These are phyloP conservation scores for Quercus lobata DNA, from an alignment of 331 rosid genomes.

Conservation along the genomic window DNA sequence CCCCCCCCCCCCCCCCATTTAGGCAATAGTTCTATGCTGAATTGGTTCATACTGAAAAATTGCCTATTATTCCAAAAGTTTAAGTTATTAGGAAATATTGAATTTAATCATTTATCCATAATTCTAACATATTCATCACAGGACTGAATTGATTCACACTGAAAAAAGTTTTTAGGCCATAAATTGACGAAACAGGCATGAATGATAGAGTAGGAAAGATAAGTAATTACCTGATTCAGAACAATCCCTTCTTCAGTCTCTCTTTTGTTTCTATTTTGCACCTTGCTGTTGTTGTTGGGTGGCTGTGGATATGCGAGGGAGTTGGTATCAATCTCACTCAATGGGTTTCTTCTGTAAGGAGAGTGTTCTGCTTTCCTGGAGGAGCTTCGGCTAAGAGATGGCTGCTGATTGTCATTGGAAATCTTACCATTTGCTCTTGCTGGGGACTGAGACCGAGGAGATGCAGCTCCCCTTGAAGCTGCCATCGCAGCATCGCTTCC, in stretches of 20 bases:
- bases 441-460: slow-evolving; percentile 77
- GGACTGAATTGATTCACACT: too few relatives aligned
- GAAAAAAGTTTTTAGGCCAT: background rate
- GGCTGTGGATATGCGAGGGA: slow-evolving; percentile 41
- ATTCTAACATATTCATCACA: too few relatives aligned
- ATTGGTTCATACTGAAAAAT: too few relatives aligned
- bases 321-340: slow-evolving; percentile 67
- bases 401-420: slow-evolving; percentile 40
- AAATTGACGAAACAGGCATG: too few relatives aligned
- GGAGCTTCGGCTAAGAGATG: slow-evolving; percentile 72
- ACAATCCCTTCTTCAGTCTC: slow-evolving; percentile 38
- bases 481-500: slow-evolving; percentile 30
- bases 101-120: too few relatives aligned
- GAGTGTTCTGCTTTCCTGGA: slow-evolving; percentile 89
- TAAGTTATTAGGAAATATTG: too few relatives aligned
- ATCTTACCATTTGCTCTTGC: slow-evolving; percentile 47
- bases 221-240: slow-evolving; percentile 43
- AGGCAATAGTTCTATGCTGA: too few relatives aligned
- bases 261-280: slow-evolving; percentile 38
- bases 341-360: slow-evolving; percentile 74
- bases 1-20: too few relatives aligned
- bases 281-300: slow-evolving; percentile 28
- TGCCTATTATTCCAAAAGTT: too few relatives aligned
- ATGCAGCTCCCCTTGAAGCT: slow-evolving; percentile 54
- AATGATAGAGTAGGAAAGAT: background rate